Evolutionary conservation across 768 basidiomycete species (phyloP), one percentile per base, ranked within the genome.

Genomic region (Pisolithus microcarpus): DNA sequence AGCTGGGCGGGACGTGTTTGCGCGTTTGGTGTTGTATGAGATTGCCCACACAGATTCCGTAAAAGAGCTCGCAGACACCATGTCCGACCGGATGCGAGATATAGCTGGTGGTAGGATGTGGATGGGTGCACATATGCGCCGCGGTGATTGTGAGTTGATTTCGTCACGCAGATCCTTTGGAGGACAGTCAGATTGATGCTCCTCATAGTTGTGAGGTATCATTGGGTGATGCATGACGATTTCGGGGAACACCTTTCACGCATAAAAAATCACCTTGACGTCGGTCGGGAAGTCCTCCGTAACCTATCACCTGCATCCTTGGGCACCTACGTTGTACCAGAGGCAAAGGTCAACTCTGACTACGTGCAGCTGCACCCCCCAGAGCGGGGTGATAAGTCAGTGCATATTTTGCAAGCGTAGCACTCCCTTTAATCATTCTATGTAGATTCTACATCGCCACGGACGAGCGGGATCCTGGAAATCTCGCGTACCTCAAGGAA

Each of bases 41-140:
- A 50, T 70, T 5, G 57, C 58, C 44, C 67, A 67, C 24, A 61
- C 58, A 5, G 58, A 64, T n/a, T 53, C 52, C 16, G 58, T 70
- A 16, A 49, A 56, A 39, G 60, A 59, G 21, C 56, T 74, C 15
- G 67, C 68, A 1, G 58, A 57, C 3, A 38, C 38, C 4, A 64
- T 74, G 54, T 67, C 65, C 16, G 38, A 43, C 34, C 66, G 65
- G 45, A 72, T 74, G 67, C 57, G 48, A 4, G 54, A 61, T 11
- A 42, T 56, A 26, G 61, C 58, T 2, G 65, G 46, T 0, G 71
- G 69, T 15, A 62, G 70, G 6, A 60, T 67, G 57, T 73, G 72
- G 73, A 69, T 73, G 69, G 67, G 61, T 11, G 70, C 66, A 7
- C 72, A 73, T 42, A 74, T 74, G 73, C 71, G 72, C 18, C 69